These are phyloP conservation scores for Cystofilobasidium macerans DNA, from an alignment of 768 basidiomycete genomes.

Conservation along the genomic window DNA sequence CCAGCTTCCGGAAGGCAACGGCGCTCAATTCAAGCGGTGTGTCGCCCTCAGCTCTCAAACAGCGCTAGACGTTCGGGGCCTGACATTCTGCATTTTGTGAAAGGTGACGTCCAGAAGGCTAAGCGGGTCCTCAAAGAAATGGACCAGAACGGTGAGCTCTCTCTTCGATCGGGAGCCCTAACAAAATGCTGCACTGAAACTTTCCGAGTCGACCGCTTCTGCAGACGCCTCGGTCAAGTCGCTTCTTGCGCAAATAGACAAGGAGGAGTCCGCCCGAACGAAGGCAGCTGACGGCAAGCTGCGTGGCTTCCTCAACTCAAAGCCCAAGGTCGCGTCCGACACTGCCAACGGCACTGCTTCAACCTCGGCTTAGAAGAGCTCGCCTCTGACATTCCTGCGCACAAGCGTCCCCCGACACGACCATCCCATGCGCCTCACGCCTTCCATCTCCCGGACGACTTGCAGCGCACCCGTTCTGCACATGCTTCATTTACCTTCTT, in stretches of 20 bases:
- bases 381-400: background rate
- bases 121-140: slow-evolving; percentile 10
- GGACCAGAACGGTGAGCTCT: slow-evolving; percentile 12
- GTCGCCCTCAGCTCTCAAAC: background rate
- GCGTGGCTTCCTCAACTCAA: background rate
- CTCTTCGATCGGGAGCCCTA: too few relatives aligned
- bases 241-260: slow-evolving; percentile 13
- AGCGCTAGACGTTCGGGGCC: too few relatives aligned
- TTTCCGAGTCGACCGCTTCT: too few relatives aligned
- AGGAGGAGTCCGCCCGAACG: slow-evolving; percentile 9
- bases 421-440: too few relatives aligned
- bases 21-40: slow-evolving; percentile 9
- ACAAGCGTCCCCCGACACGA: too few relatives aligned
- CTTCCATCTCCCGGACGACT: too few relatives aligned
- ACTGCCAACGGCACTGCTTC: background rate
- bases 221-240: slow-evolving; percentile 12
- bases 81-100: background rate
- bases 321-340: background rate
- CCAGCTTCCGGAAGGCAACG: slow-evolving; percentile 20
- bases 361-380: background rate
- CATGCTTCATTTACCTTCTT: too few relatives aligned
- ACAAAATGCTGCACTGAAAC: too few relatives aligned
- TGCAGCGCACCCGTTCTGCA: too few relatives aligned
- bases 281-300: slow-evolving; percentile 1
- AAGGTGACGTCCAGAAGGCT: slow-evolving; percentile 13